Base-by-base conservation (phyloP, 169 alveolate genomes). In the Cryptosporidium meleagridis region DNA sequence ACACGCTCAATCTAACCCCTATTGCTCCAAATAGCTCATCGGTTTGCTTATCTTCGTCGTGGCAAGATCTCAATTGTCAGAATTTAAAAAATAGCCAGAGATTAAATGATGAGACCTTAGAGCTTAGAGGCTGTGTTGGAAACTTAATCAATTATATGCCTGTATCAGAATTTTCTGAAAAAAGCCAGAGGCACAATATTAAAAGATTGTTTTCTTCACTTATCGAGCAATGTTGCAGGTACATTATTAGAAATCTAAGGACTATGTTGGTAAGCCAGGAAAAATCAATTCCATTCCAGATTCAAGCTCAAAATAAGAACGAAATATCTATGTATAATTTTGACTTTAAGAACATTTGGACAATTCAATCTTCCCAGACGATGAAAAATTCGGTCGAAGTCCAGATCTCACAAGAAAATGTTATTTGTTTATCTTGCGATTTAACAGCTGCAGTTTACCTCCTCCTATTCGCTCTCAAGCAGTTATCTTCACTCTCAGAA, bases 11-110 rank as follows among this genome's bases (percentile, higher is more conserved):
- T 62, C 41, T 65, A 9, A 8, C 45, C n/a, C 45, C 75, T 18
- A 67, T 80, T 39, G 53, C 89, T 58, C 80, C 89, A 29, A 80
- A 62, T 62, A 80, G 80, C 45, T 80, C 89, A 26, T 61, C 89
- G 3, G 89, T 80, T 21, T 62, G 80, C 29, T 75, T 80, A n/a
- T 80, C 75, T 26, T 67, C 73, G 18, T 41, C 75, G 9, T 80
- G 73, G 80, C 89, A 80, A 45, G 52, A 53, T 26, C 72, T 33
- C 1, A 35, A 10, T 21, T 21, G 10, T 53, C 73, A 29, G 23
- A 26, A 29, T 31, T 31, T 67, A 12, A 21, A 53, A 26, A 67
- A 31, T 21, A 44, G 18, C 5, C 29, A 18, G 7, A 31, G 67
- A 16, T 4, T 10, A 10, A 59, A 55, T 12, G 14, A 33, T 29